A percentile compares a stretch with the other conserved stretches of the same genome.
These are phyloP conservation scores for Trametes pubescens DNA, from an alignment of 1,284 basidiomycete species.

Conservation along the genomic window DNA sequence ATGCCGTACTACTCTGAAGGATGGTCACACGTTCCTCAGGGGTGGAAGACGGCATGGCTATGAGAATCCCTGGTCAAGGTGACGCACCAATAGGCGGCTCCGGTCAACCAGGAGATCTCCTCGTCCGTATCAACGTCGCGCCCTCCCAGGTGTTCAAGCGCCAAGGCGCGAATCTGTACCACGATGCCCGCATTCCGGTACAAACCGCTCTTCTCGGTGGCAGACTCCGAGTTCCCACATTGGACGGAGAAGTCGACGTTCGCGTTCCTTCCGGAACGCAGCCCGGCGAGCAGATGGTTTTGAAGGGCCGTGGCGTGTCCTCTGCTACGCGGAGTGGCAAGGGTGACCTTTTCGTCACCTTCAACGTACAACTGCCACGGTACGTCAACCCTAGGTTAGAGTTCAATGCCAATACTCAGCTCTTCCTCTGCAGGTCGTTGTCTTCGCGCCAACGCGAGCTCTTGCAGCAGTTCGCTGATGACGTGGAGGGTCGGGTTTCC, in stretches of 20 bases:
- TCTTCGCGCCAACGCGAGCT: constrained; percentile 87
- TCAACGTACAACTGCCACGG: constrained; percentile 91
- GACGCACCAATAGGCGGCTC: constrained; percentile 86
- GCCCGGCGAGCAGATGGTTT: constrained; percentile 95
- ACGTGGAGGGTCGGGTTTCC: constrained; percentile 76
- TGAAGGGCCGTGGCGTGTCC: constrained; percentile 89
- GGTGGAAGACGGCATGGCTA: constrained; percentile 96
- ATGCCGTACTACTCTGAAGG: constrained; percentile 21
- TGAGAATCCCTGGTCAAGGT: constrained; percentile 86
- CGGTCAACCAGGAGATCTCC: constrained; percentile 85
- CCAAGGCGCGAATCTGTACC: constrained; percentile 93
- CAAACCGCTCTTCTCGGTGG: constrained; percentile 94
- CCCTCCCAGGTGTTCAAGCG: constrained; percentile 88
- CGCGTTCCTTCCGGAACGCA: constrained; percentile 94
- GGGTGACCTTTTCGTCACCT: constrained; percentile 93
- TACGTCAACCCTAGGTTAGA: constrained; percentile 49
- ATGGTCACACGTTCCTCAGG: constrained; percentile 54
- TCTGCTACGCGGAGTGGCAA: constrained; percentile 71
- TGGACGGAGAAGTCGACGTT: constrained; percentile 97
- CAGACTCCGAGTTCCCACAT: constrained; percentile 90
- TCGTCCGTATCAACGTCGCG: constrained; percentile 88
- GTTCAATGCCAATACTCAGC: constrained; percentile 30
- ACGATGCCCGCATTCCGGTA: constrained; percentile 91
- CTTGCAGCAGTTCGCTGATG: constrained; percentile 91
- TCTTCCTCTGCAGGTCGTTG: constrained; percentile 65